A percentile compares a stretch with the other conserved stretches of the same genome.
phyloP scores from a whole-genome alignment of 495 filamentous ascomycete species.

The Aspergillus cavernicola region DNA sequence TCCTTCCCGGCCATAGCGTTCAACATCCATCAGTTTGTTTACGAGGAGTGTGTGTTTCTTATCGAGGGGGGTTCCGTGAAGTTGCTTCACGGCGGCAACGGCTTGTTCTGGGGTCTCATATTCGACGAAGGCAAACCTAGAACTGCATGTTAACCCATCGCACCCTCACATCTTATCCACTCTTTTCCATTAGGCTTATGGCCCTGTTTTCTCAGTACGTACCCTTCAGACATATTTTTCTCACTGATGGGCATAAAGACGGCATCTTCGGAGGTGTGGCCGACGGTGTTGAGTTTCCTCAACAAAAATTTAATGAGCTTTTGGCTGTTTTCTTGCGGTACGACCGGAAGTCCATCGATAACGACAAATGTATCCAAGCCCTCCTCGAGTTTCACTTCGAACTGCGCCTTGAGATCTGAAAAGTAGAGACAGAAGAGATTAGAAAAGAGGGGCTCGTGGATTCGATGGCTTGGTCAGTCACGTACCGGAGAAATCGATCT shows the following conservation, averaged over 20 bases:
- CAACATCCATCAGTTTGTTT: conserved; percentile 97
- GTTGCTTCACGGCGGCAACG: conserved; percentile 75
- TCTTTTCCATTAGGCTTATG: neutral
- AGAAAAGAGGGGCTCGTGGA: conserved; percentile 28
- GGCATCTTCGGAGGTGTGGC: conserved; percentile 77
- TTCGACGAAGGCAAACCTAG: conserved; percentile 90
- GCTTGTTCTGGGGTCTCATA: conserved; percentile 92
- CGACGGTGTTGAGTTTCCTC: conserved; percentile 81
- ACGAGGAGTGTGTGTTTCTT: conserved; percentile 92
- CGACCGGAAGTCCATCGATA: conserved; percentile 85
- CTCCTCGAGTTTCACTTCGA: conserved; percentile 91
- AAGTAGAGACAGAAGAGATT: conserved; percentile 14
- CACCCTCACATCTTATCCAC: no score
- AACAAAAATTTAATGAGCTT: conserved; percentile 93
- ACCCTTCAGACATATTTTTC: conserved; percentile 79
- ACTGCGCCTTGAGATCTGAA: conserved; percentile 81
- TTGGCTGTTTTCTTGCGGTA: conserved; percentile 74
- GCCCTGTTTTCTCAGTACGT: conserved; percentile 26
- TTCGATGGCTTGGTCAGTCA: conserved; percentile 2
- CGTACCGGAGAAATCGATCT: conserved; percentile 84
- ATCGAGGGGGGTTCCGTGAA: conserved; percentile 81
- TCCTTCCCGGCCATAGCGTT: conserved; percentile 91
- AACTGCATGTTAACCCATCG: conserved; percentile 7
- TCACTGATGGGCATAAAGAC: conserved; percentile 91
- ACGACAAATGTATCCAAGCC: conserved; percentile 94